Evolutionary conservation across 2,329 filamentous ascomycete genomes (phyloP).

Genomic region (Hymenoscyphus scutula): DNA sequence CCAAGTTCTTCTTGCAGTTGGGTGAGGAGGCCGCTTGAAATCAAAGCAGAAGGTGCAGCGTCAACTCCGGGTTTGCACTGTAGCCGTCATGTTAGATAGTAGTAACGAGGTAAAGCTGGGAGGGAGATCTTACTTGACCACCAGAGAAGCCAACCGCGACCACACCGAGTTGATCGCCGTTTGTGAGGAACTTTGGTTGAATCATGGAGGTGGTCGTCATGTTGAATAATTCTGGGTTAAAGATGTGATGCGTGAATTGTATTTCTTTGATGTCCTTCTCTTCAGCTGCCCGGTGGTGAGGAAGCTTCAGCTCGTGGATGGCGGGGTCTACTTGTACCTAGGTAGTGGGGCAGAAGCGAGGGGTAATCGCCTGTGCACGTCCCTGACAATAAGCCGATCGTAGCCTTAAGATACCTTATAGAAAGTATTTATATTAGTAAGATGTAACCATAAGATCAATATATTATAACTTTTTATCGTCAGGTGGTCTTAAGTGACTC

Average conservation of each 20-base stretch:
- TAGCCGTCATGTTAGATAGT: constrained; percentile 22
- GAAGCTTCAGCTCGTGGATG: not conserved
- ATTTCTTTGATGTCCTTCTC: not conserved
- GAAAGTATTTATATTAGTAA: too few relatives aligned
- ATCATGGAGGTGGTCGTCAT: constrained; percentile 38
- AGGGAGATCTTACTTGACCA: constrained; percentile 68
- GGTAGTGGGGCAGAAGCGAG: constrained; percentile 3
- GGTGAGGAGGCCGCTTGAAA: constrained; percentile 79
- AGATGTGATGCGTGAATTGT: not conserved
- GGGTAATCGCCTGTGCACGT: too few relatives aligned
- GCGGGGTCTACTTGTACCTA: constrained; percentile 1
- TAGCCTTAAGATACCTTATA: too few relatives aligned
- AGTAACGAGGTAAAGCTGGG: not conserved
- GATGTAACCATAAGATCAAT: too few relatives aligned
- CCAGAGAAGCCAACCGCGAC: constrained; percentile 96
- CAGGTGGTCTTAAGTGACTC: too few relatives aligned
- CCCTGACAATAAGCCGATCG: too few relatives aligned
- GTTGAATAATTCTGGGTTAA: constrained; percentile 12
- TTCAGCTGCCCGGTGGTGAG: not conserved
- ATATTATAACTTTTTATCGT: too few relatives aligned
- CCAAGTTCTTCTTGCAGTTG: constrained; percentile 83
- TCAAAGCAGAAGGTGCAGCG: constrained; percentile 82
- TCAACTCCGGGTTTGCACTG: constrained; percentile 91
- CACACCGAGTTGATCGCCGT: constrained; percentile 78
- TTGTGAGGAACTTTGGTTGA: constrained; percentile 69